Percentiles rank a stretch among this genome's conserved stretches.
These are phyloP conservation scores for Nicotiana benthamiana DNA, from an alignment of 257 asterid species.

Conservation along the genomic window DNA sequence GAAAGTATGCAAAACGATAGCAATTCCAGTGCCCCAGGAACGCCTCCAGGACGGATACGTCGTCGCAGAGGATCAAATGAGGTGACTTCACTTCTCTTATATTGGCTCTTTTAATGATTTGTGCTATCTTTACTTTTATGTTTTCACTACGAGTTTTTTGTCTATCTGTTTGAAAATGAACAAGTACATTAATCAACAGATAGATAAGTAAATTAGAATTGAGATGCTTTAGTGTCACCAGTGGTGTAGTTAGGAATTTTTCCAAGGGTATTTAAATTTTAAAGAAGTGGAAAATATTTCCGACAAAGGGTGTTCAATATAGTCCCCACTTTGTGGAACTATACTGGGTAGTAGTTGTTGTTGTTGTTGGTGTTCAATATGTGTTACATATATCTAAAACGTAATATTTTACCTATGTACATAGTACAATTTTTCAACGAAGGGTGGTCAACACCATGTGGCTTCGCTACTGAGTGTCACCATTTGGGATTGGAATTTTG, in stretches of 20 bases:
- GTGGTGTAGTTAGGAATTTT: too few relatives aligned
- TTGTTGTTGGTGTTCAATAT: too few relatives aligned
- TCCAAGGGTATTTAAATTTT: too few relatives aligned
- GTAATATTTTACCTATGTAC: too few relatives aligned
- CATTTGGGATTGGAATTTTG: neutral
- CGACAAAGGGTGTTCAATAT: too few relatives aligned
- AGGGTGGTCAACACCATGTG: too few relatives aligned
- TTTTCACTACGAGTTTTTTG: neutral
- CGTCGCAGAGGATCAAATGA: conserved; percentile 92
- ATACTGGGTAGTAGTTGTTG: too few relatives aligned
- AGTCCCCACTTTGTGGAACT: too few relatives aligned
- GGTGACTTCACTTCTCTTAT: conserved; percentile 32
- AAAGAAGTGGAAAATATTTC: too few relatives aligned
- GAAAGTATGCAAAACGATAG: conserved; percentile 68
- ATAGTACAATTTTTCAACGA: too few relatives aligned
- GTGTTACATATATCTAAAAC: too few relatives aligned
- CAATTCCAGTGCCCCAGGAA: conserved; percentile 50
- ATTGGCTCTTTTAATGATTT: neutral
- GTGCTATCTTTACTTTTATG: neutral
- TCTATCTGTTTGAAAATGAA: neutral
- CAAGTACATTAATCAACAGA: neutral
- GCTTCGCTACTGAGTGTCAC: too few relatives aligned
- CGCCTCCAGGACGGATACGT: conserved; percentile 59
- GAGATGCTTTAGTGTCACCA: neutral
- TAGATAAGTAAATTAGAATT: neutral